Conservation (phyloP, 768 basidiomycete species). For the Leccinum aurantiacum region DNA sequence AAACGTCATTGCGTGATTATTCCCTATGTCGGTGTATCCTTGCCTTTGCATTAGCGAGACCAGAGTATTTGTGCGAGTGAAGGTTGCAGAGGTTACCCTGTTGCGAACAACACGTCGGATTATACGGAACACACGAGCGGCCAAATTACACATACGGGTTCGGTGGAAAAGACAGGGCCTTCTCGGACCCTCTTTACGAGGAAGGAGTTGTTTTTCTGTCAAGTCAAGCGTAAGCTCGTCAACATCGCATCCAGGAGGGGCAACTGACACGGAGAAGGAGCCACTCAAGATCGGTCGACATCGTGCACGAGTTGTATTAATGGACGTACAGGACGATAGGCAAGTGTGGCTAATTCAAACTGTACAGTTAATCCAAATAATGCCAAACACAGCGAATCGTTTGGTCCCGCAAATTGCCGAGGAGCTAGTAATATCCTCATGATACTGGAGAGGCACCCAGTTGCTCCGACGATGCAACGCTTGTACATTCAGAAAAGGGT, state of each 20-base stretch:
- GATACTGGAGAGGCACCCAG: too few species aligned
- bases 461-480: too few species aligned
- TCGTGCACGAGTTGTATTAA: conserved; percentile 41
- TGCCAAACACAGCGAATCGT: conserved; percentile 15
- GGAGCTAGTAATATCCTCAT: too few species aligned
- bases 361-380: conserved; percentile 35
- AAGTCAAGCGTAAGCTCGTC: not conserved
- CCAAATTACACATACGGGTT: conserved; percentile 56
- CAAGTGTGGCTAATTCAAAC: conserved; percentile 32
- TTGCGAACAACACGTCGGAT: conserved; percentile 7
- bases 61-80: conserved; percentile 92
- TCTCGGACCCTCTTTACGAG: conserved; percentile 73
- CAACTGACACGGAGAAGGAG: conserved; percentile 74
- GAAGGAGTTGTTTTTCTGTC: conserved; percentile 81
- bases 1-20: not conserved
- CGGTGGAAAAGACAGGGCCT: conserved; percentile 80
- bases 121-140: not conserved
- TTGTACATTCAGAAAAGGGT: too few species aligned
- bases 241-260: not conserved
- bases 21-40: conserved; percentile 3
- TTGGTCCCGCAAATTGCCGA: not conserved
- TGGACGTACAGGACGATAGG: conserved; percentile 18
- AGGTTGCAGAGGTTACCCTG: conserved; percentile 86
- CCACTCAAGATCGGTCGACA: conserved; percentile 94
- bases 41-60: conserved; percentile 82